Percentiles rank a stretch among this genome's conserved stretches.
Evolutionary conservation across 192 early-diverging fungal species (phyloP).

Genomic region (Coemansia sp.): DNA sequence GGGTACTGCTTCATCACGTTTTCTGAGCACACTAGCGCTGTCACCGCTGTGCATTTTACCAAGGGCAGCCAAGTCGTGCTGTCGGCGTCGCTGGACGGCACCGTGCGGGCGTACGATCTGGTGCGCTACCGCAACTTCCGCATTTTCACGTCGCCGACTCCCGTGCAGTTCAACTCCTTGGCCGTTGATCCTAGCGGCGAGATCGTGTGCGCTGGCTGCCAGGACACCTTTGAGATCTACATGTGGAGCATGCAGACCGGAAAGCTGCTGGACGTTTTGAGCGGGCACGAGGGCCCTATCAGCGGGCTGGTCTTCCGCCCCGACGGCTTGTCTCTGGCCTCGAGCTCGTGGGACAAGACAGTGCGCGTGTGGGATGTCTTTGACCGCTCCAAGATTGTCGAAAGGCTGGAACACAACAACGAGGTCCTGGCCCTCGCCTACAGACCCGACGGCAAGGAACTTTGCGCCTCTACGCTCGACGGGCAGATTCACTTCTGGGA

Average conservation of each 20-base stretch:
- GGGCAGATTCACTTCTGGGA: constrained; percentile 96
- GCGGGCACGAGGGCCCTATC: constrained; percentile 93
- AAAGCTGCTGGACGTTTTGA: constrained; percentile 91
- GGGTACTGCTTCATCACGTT: constrained; percentile 99
- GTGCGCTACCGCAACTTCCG: constrained; percentile 98
- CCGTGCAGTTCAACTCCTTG: constrained; percentile 91
- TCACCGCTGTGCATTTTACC: constrained; percentile 86
- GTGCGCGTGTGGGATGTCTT: constrained; percentile 94
- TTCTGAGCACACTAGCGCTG: constrained; percentile 81
- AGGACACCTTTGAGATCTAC: constrained; percentile 96
- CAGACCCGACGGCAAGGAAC: constrained; percentile 87
- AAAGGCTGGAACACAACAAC: constrained; percentile 73
- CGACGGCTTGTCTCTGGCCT: constrained; percentile 75
- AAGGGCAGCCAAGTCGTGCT: constrained; percentile 89
- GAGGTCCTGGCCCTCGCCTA: constrained; percentile 90
- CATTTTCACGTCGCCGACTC: constrained; percentile 93
- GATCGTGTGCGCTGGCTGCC: constrained; percentile 91
- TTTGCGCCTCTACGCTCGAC: constrained; percentile 86
- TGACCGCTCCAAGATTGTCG: constrained; percentile 76
- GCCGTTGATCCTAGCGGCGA: constrained; percentile 97
- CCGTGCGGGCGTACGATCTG: constrained; percentile 97
- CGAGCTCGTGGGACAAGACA: constrained; percentile 91
- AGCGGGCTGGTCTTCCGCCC: constrained; percentile 84
- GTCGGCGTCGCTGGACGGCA: constrained; percentile 95
- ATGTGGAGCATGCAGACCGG: constrained; percentile 99